Base-by-base conservation (phyloP, 805 yeast species). In the Ogataea salicorniae region DNA sequence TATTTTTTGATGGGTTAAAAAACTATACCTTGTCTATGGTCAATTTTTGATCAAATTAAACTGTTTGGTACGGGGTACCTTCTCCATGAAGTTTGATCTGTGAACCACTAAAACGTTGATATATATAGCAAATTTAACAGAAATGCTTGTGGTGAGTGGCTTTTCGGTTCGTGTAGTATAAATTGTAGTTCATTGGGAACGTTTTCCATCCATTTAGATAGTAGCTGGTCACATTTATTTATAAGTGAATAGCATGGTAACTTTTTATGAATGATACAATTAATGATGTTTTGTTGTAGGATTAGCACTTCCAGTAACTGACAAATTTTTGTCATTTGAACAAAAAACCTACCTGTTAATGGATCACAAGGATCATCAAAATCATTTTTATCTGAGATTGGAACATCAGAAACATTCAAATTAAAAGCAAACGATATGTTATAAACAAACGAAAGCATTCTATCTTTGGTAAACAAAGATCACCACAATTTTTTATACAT, bases 331-430 rank as follows among this genome's bases (percentile, higher is more conserved):
- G 43, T 29, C 18, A 41, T 9, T 15, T 41, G 38, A 20, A 34
- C 37, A 33, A 41, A 20, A 20, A 31, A 41, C 17, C 20, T 17
- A 22, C 43, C 43, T 11, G 37, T 14, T 9, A 34, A 34, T 6
- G 43, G 43, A 43, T 76, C 73, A 55, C 70, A 75, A 54, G 78
- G 80, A 4, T 80, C 81, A 45, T 76, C 71, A 52, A 84, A 81
- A 62, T 85, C 91, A 1, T 76, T 83, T 20, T 73, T 61, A 1
- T 76, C 71, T 22, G 85, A 61, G 86, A 83, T 81, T n/a, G 84
- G 83, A 17, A 84, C 87, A 60, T 84, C 90, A 61, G 85, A 80
- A 59, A 84, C 90, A 45, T 79, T 84, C 50, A 84, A 69, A 57
- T 81, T 83, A 46, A 84, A 81, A 51, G 73, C 71, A 4, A 76